phyloP scores from a whole-genome alignment of 2,329 filamentous ascomycete genomes.

The Beauveria rudraprayagi region DNA sequence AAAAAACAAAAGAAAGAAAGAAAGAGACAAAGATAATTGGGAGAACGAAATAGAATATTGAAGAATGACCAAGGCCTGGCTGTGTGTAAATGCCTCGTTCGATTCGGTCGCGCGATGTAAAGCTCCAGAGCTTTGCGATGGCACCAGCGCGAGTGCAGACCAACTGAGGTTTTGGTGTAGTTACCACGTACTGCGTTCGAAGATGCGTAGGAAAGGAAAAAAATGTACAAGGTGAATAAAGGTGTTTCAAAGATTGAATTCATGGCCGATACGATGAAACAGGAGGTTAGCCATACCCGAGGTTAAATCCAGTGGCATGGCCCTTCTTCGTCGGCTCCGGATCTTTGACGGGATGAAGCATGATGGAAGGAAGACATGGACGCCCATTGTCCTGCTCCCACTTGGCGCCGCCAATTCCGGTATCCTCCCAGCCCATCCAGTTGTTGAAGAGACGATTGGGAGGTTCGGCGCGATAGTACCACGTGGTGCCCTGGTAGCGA shows the following conservation, averaged over 20 bases:
- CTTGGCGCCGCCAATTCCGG: constrained; percentile 41
- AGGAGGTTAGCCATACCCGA: constrained; percentile 27
- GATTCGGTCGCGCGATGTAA: neutral
- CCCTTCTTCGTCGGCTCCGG: constrained; percentile 42
- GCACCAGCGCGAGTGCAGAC: too few relatives aligned
- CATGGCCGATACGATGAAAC: neutral
- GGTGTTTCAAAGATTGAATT: too few relatives aligned
- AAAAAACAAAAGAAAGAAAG: constrained; percentile 5
- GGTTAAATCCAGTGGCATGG: constrained; percentile 29
- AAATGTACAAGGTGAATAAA: neutral
- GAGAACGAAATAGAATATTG: neutral
- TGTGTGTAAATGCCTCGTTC: neutral
- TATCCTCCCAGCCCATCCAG: constrained; percentile 54
- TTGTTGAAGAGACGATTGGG: constrained; percentile 54
- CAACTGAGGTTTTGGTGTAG: too few relatives aligned
- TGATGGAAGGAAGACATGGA: constrained; percentile 49
- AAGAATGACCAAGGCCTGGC: neutral
- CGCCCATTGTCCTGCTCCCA: constrained; percentile 51
- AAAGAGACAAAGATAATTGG: neutral
- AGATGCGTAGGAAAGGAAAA: neutral
- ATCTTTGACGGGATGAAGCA: constrained; percentile 54
- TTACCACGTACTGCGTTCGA: neutral
- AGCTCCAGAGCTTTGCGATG: neutral
- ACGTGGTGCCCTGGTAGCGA: constrained; percentile 49
- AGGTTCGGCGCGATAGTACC: constrained; percentile 52